Percentiles rank a stretch among this genome's conserved stretches.
These are phyloP conservation scores for Musa itinerans DNA, from an alignment of 176 grass and related monocot genomes.

Conservation along the genomic window DNA sequence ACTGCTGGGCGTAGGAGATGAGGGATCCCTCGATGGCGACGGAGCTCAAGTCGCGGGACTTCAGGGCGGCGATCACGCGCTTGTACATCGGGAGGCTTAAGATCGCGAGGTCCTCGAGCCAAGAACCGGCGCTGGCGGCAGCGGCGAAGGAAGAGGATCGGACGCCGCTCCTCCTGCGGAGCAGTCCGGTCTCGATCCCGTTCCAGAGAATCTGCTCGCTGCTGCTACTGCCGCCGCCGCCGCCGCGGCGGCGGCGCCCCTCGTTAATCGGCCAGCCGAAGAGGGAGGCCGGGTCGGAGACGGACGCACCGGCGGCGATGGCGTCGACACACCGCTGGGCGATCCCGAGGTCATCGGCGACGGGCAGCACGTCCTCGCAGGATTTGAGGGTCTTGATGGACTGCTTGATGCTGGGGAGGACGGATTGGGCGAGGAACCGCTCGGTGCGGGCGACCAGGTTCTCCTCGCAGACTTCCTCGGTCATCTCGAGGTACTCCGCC, in stretches of 20 bases:
- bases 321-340: conserved; percentile 54
- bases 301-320: conserved; percentile 47
- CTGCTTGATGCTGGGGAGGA: conserved; percentile 47
- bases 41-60: conserved; percentile 25
- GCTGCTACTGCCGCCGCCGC: neutral
- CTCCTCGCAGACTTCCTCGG: conserved; percentile 61
- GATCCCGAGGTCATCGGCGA: conserved; percentile 60
- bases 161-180: conserved; percentile 10
- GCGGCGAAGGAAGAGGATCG: conserved; percentile 39
- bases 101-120: conserved; percentile 59
- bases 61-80: conserved; percentile 71
- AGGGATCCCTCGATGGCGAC: conserved; percentile 65
- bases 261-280: conserved; percentile 32
- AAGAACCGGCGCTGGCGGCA: conserved; percentile 19
- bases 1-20: conserved; percentile 62
- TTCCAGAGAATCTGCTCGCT: conserved; percentile 31
- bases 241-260: neutral
- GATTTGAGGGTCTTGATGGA: conserved; percentile 71
- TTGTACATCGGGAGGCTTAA: conserved; percentile 68
- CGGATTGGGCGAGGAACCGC: conserved; percentile 34
- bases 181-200: conserved; percentile 22
- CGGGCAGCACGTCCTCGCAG: conserved; percentile 60
- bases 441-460: conserved; percentile 55
- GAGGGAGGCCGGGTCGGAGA: conserved; percentile 19
- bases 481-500: conserved; percentile 81